These are phyloP conservation scores for Lactifluus pinguis DNA, from an alignment of 768 basidiomycete genomes.

Conservation along the genomic window DNA sequence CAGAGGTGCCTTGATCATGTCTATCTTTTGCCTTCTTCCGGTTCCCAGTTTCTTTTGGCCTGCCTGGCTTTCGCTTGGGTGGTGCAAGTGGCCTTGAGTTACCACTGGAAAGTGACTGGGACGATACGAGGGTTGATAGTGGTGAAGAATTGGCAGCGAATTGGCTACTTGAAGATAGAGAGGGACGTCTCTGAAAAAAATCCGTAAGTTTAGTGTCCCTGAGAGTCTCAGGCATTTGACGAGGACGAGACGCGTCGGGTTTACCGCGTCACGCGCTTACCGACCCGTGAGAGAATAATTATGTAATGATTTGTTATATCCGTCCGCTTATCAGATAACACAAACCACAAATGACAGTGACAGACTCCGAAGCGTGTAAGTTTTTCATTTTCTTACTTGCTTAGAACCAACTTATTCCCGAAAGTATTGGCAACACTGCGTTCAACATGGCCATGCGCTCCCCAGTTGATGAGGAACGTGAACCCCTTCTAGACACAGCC, in stretches of 20 bases:
- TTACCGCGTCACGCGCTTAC: too few relatives aligned
- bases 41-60: conserved; percentile 19
- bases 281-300: too few relatives aligned
- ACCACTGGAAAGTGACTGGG: not conserved
- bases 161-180: not conserved
- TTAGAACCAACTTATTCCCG: not conserved
- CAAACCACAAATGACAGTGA: not conserved
- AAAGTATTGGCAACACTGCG: not conserved
- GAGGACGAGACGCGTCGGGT: conserved; percentile 2
- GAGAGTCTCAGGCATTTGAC: not conserved
- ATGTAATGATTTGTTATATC: too few relatives aligned
- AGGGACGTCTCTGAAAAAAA: conserved; percentile 7
- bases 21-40: conserved; percentile 18
- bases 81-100: not conserved
- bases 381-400: not conserved
- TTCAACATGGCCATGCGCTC: not conserved
- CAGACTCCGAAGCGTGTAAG: too few relatives aligned
- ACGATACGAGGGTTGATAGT: not conserved
- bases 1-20: conserved; percentile 2
- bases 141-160: not conserved
- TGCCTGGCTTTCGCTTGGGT: conserved; percentile 13
- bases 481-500: conserved; percentile 11
- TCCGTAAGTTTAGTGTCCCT: conserved; percentile 13
- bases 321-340: not conserved
- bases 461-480: not conserved